A percentile compares a stretch with the other conserved stretches of the same genome.
These are phyloP conservation scores for Rhododendron molle DNA, from an alignment of 148 eudicot genomes.

Conservation along the genomic window DNA sequence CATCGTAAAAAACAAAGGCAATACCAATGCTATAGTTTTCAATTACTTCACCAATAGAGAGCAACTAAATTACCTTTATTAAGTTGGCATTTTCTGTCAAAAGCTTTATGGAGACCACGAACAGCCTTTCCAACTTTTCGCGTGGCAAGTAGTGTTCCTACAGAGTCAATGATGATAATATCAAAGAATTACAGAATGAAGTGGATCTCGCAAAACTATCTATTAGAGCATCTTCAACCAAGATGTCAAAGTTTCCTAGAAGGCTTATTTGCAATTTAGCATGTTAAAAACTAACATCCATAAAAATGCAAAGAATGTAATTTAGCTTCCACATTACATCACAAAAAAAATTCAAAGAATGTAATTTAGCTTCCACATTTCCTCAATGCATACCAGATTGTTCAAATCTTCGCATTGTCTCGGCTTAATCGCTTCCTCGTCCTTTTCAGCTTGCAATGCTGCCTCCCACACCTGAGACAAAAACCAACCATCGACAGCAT, in stretches of 20 bases:
- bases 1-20: neutral
- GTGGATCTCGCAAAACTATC: neutral
- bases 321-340: too few relatives aligned
- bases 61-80: constrained; percentile 50
- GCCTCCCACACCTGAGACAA: constrained; percentile 62
- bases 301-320: too few relatives aligned
- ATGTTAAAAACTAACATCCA: neutral
- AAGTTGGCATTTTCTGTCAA: constrained; percentile 56
- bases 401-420: constrained; percentile 85
- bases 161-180: neutral
- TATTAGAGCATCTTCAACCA: neutral
- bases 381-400: constrained; percentile 42
- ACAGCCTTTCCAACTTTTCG: constrained; percentile 49
- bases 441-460: constrained; percentile 65
- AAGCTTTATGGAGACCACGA: constrained; percentile 53
- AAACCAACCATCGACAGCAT: neutral
- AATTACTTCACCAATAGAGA: neutral
- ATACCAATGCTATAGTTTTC: neutral
- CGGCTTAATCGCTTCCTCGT: constrained; percentile 85
- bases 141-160: constrained; percentile 73
- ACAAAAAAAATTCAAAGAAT: neutral
- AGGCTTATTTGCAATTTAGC: neutral
- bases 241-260: neutral
- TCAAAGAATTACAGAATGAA: neutral
- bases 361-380: constrained; percentile 6